A percentile compares a stretch with the other conserved stretches of the same genome.
These are phyloP conservation scores for Kuraishia molischiana DNA, from an alignment of 805 yeast species.

Conservation along the genomic window DNA sequence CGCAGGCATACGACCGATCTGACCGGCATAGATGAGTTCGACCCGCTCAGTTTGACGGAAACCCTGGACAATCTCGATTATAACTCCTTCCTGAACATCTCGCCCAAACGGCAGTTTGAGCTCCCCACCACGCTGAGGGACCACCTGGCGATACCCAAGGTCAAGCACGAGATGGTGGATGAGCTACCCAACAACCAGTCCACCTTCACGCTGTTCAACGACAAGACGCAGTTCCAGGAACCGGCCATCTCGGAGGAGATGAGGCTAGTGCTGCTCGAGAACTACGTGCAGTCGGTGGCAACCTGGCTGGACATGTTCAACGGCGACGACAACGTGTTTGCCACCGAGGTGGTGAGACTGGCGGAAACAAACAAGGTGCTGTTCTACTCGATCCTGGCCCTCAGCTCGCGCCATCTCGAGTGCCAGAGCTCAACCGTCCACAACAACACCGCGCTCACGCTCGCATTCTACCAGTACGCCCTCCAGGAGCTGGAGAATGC, in stretches of 20 bases:
- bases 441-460: conserved; percentile 14
- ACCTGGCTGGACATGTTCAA: conserved; percentile 25
- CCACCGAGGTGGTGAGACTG: conserved; percentile 23
- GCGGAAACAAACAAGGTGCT: conserved; percentile 23
- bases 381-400: conserved; percentile 16
- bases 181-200: conserved; percentile 11
- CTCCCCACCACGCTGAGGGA: conserved; percentile 26
- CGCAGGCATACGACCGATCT: no score
- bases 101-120: conserved; percentile 14
- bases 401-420: conserved; percentile 18
- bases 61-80: no score
- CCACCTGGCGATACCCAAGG: conserved; percentile 27
- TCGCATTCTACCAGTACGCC: conserved; percentile 18
- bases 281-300: conserved; percentile 27
- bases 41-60: no score
- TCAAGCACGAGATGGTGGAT: conserved; percentile 9
- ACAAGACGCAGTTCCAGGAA: conserved; percentile 13
- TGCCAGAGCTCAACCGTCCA: conserved; percentile 8
- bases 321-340: conserved; percentile 22
- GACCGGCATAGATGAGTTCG: no score
- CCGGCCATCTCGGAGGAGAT: conserved; percentile 19
- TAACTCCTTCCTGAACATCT: not conserved
- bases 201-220: conserved; percentile 15
- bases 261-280: conserved; percentile 19
- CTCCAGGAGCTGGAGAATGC: conserved; percentile 22